Base-by-base conservation (phyloP, 345 rosid genomes). In the Noccaea caerulescens region DNA sequence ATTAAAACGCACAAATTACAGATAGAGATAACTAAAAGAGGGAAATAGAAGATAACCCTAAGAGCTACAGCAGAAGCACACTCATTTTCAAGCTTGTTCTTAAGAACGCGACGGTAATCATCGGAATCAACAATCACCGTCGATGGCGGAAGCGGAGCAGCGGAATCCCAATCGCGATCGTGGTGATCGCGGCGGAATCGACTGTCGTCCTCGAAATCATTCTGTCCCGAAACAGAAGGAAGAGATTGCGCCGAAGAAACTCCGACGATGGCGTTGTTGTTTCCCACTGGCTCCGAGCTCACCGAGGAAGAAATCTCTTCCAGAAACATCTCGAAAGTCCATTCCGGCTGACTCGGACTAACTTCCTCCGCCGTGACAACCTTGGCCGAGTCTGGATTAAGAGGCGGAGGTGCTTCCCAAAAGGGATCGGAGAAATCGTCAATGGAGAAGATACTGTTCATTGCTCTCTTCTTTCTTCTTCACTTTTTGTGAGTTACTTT, bases 371-470 rank as follows among this genome's bases (percentile, higher is more conserved):
- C 52, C 42, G 80, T 33, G n/a, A 70, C 32, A 27, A 10, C 61
- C 37, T 64, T 70, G 1, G 42, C 0, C 0, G 72, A 71, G 42
- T 64, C 51, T 0, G 76, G 64, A 71, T 65, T 50, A 8, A 69
- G 75, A 75, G 80, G 65, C 73, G 86, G 59, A 59, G 68, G 52
- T 6, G 80, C 8, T 58, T 71, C 81, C 87, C 90, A 92, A 68
- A 84, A 82, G n/a, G 87, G 70, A 73, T 86, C 98, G 74, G 86
- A 65, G 76, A 87, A 82, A 79, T 92, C 96, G 66, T 86, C 98
- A 27, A 77, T 76, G 2, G 92, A 79, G 78, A 89, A 89, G 68
- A 77, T 68, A 60, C 69, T 56, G 63, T 82, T 83, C 86, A 81
- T 84, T 57, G 70, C 54, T 44, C 69, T 52, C 62, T 7, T 34